phyloP scores from a whole-genome alignment of 2,329 filamentous ascomycete genomes.

The Microdochium bolleyi region DNA sequence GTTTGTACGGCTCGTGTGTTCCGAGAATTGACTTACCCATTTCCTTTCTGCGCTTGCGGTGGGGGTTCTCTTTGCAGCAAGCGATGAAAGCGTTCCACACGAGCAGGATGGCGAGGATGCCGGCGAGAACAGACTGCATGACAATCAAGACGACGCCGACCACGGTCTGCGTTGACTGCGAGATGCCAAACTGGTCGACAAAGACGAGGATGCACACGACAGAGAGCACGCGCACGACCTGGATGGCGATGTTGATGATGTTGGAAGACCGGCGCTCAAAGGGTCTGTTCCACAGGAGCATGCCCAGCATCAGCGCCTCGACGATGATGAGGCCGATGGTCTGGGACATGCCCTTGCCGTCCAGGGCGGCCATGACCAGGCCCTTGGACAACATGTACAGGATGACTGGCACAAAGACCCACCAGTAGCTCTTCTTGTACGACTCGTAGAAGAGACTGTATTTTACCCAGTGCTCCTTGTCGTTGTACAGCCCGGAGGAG shows the following conservation, averaged over 20 bases:
- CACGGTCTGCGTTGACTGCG: conserved; percentile 87
- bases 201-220: conserved; percentile 87
- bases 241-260: conserved; percentile 89
- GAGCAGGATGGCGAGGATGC: conserved; percentile 77
- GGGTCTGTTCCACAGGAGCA: conserved; percentile 79
- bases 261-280: conserved; percentile 83
- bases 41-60: conserved; percentile 81
- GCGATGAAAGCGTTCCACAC: conserved; percentile 79
- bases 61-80: conserved; percentile 81
- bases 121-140: conserved; percentile 81
- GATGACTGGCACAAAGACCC: conserved; percentile 87
- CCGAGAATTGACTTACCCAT: conserved; percentile 56
- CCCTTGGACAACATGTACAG: conserved; percentile 88
- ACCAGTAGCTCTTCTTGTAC: conserved; percentile 94
- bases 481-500: conserved; percentile 65
- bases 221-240: conserved; percentile 80
- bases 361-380: conserved; percentile 72
- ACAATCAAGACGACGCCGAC: conserved; percentile 89
- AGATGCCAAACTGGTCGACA: conserved; percentile 84
- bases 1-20: too few relatives aligned
- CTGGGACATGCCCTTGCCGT: conserved; percentile 80
- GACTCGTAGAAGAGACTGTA: conserved; percentile 97
- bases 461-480: conserved; percentile 87
- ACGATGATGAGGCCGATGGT: conserved; percentile 72
- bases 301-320: conserved; percentile 68